Evolutionary conservation across 1,284 basidiomycete genomes (phyloP), one percentile per base, ranked within the genome.

Genomic region (Cutaneotrichosporon dermatis): DNA sequence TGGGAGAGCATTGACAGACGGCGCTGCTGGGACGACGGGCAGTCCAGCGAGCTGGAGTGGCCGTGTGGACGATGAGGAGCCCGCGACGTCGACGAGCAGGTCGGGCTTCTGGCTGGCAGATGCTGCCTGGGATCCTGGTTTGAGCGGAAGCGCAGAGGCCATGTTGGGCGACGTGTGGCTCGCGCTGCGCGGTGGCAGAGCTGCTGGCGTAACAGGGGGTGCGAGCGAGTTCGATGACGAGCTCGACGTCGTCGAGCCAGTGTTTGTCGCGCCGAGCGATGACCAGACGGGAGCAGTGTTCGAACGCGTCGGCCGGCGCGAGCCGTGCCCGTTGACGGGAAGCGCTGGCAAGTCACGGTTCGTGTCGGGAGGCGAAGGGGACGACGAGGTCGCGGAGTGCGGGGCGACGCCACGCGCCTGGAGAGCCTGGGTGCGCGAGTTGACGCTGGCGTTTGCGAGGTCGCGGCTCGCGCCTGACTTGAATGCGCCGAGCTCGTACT

Each of bases 401-500:
- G 49, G 15, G 11, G 40, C 46, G 8, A 34, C 15, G 16, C 43
- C 42, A 45, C 62, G 59, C 3, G 51, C 50, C 54, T 58, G 57
- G 39, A 49, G 57, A 12, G 59, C 59, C 10, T 44, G 55, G 8
- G 54, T 57, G 35, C 59, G 57, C 39, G 60, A 60, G 52, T 62
- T 60, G 51, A 59, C 43, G 36, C 61, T 56, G 15, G 51, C 35
- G 2, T 49, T 48, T 6, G 58, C 60, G 13, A 57, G 63, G 43
- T 59, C 59, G 4, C 25, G 45, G n/a, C 54, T 43, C 6, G 62
- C 64, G 2, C 62, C 66, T 12, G 60, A 58, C 50, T 68, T 67
- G 66, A 78, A 79, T 36, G 70, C 66, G 4, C 76, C 75, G 12
- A 67, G 59, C 60, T 78, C 77, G 59, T 76, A 79, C 60, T 79